Evolutionary conservation across 1,284 basidiomycete species (phyloP).

Genomic region (Rhodofomes roseus): DNA sequence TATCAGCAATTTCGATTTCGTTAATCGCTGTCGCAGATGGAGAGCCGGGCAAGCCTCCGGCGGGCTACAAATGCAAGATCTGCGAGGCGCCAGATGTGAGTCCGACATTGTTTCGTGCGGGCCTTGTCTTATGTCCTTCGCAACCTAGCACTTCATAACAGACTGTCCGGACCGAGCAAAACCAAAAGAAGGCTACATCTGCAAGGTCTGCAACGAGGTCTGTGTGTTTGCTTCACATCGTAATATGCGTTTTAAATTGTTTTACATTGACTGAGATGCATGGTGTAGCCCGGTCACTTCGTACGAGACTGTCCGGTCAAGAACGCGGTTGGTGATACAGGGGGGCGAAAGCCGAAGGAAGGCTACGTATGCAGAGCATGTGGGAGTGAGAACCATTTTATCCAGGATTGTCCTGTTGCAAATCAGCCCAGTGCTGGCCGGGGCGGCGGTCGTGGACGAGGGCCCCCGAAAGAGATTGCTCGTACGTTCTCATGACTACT

Average conservation of each 20-base stretch:
- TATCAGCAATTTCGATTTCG: neutral
- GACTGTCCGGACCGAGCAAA: conserved; percentile 71
- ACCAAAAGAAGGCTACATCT: conserved; percentile 83
- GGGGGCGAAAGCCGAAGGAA: conserved; percentile 72
- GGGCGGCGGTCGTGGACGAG: conserved; percentile 36
- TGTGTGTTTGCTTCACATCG: too few species aligned
- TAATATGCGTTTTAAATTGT: conserved; percentile 3
- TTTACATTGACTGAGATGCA: neutral
- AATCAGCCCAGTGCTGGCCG: conserved; percentile 43
- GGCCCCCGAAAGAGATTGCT: conserved; percentile 73
- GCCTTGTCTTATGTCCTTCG: neutral
- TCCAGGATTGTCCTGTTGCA: conserved; percentile 82
- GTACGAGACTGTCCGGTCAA: conserved; percentile 84
- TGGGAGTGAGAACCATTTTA: conserved; percentile 77
- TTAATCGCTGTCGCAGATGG: conserved; percentile 23
- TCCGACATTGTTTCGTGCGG: neutral
- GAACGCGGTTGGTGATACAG: conserved; percentile 71
- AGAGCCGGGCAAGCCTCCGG: conserved; percentile 55
- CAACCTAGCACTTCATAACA: conserved; percentile 66
- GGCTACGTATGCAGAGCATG: conserved; percentile 89
- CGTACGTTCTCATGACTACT: conserved; percentile 40
- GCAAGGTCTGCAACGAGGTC: conserved; percentile 75
- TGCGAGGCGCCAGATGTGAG: conserved; percentile 73
- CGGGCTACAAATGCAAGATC: conserved; percentile 72
- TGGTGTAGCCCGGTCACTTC: conserved; percentile 69